Base-by-base conservation (phyloP, 116 monocot species). In the Iris pallida region DNA sequence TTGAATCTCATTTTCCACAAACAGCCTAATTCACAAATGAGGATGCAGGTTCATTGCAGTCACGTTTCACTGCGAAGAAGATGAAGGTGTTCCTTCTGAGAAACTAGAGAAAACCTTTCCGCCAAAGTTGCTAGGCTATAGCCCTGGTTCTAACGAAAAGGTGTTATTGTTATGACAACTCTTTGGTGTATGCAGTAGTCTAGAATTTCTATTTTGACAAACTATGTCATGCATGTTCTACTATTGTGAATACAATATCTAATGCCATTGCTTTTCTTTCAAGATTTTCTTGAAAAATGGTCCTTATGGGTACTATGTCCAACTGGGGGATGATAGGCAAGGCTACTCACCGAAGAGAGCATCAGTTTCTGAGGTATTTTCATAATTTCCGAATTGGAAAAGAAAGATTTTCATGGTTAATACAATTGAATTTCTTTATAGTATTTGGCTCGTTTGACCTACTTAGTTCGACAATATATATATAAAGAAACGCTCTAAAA, bases 261-360 rank as follows among this genome's bases (percentile, higher is more conserved):
- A 60, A 20, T 45, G 8, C 46, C 17, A 10, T 20, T 63, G 19
- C 0, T 59, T 45, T 14, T 63, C 47, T 59, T 61, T n/a, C 40
- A 60, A 97, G 96, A 73, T 97, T 74, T 85, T 79, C 41, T 70
- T 97, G 66, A 97, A 97, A 67, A 89, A 92, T 65, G 96, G 96
- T 65, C 96, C 96, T 45, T 97, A 87, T 78, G 96, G 92, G 20
- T 80, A 75, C 62, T 97, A 97, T 83, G 80, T 97, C 49, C 96
- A 97, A 65, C 82, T 92, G 9, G 96, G 96, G 55, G 96, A 97
- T 30, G 92, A 90, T 63, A 86, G 56, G 60, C 79, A 79, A 63
- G 96, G 87, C 60, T 79, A 61, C 49, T 17, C 78, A 11, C 92
- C 92, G 51, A 89, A 97, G 78, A 82, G 96, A 75, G 75, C 81